Percentiles rank a stretch among this genome's conserved stretches.
phyloP scores from a whole-genome alignment of 2,329 filamentous ascomycete genomes.

The Fusarium poae region DNA sequence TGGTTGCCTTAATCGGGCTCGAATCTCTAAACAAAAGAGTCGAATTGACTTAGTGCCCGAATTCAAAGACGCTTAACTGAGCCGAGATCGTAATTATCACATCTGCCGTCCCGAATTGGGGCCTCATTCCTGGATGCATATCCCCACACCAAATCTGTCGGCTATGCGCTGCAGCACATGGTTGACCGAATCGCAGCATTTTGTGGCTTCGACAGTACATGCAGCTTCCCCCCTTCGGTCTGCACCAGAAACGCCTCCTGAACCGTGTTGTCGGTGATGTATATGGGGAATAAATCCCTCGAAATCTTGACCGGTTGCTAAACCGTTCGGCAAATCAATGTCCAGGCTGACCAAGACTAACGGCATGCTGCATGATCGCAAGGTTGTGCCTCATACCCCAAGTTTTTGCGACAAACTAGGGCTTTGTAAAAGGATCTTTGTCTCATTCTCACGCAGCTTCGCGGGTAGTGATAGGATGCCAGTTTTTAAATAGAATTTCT shows the following conservation, averaged over 20 bases:
- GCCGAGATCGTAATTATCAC: constrained; percentile 16
- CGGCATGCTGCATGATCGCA: constrained; percentile 44
- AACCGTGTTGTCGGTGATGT: constrained; percentile 43
- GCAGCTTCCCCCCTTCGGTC: constrained; percentile 42
- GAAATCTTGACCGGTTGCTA: constrained; percentile 42
- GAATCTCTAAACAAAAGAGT: neutral
- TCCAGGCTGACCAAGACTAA: constrained; percentile 29
- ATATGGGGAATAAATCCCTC: constrained; percentile 25
- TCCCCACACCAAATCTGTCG: constrained; percentile 14
- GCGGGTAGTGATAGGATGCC: constrained; percentile 25
- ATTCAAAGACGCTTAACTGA: constrained; percentile 30
- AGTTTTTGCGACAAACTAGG: constrained; percentile 18
- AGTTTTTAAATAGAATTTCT: constrained; percentile 15
- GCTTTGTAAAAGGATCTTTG: constrained; percentile 13
- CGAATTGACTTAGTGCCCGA: constrained; percentile 17
- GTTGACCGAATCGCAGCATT: constrained; percentile 29
- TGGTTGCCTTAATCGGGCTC: constrained; percentile 40
- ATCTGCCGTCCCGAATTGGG: constrained; percentile 25
- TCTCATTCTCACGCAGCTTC: constrained; percentile 34
- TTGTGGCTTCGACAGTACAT: constrained; percentile 35
- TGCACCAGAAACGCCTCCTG: constrained; percentile 35
- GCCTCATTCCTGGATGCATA: constrained; percentile 36
- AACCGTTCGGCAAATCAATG: constrained; percentile 35
- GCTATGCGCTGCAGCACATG: constrained; percentile 17
- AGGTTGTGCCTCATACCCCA: constrained; percentile 31